These are phyloP conservation scores for Apiotrichum akiyoshidainum DNA, from an alignment of 1,284 basidiomycete species.

Conservation along the genomic window DNA sequence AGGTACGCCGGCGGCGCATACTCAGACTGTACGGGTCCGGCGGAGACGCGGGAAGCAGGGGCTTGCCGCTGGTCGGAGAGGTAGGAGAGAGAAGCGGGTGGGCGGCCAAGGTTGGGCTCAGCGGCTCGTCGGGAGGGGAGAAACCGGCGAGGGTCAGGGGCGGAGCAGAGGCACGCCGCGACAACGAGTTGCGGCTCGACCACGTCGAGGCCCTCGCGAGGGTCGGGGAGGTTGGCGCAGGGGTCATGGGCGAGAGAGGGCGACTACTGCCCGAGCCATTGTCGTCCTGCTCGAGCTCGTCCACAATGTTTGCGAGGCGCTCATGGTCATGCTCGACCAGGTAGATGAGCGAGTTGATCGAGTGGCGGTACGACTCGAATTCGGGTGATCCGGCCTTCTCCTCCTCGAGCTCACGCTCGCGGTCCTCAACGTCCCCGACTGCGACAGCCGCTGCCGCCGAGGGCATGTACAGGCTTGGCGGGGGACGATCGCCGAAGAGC, in stretches of 20 bases:
- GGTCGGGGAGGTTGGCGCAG: not conserved
- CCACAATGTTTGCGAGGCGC: slow-evolving; percentile 30
- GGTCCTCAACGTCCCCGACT: no score
- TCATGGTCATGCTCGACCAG: slow-evolving; percentile 34
- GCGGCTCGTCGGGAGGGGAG: not conserved
- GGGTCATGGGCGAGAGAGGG: not conserved
- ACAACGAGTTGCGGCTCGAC: not conserved
- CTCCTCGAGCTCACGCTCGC: no score
- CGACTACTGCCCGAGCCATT: not conserved
- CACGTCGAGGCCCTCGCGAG: not conserved
- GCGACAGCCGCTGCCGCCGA: not conserved
- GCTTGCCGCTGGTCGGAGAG: slow-evolving; percentile 8
- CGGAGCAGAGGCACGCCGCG: slow-evolving; percentile 8
- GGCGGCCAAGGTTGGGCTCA: not conserved
- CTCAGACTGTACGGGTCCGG: not conserved
- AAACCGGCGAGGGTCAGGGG: slow-evolving; percentile 3
- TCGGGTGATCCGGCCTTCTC: not conserved
- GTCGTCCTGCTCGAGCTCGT: slow-evolving; percentile 20
- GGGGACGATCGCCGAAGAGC: slow-evolving; percentile 35
- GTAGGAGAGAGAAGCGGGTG: not conserved
- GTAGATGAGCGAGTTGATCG: slow-evolving; percentile 31
- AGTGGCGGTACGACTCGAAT: slow-evolving; percentile 26
- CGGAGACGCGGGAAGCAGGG: slow-evolving; percentile 3
- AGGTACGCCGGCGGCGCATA: slow-evolving; percentile 19
- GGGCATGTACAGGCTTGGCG: slow-evolving; percentile 22